Conservation (phyloP, 2,329 filamentous ascomycete genomes). For the Phialophora verrucosa region DNA sequence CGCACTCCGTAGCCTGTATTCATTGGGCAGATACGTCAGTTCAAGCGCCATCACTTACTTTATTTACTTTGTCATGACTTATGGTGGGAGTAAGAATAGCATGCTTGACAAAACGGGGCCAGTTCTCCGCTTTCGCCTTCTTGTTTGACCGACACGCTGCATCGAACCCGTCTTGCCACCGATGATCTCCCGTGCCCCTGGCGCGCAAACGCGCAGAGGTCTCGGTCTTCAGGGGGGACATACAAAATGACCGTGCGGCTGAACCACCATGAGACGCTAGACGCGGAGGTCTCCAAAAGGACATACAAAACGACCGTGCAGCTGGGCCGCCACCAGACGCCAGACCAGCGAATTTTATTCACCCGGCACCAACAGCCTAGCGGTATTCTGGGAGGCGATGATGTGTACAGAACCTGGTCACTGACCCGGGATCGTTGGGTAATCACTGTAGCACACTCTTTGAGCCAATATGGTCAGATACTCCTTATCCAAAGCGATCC, state of each 20-base stretch:
- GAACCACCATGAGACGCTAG: no score
- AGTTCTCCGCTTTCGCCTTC: neutral
- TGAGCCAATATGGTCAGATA: neutral
- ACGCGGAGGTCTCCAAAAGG: no score
- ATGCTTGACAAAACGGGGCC: neutral
- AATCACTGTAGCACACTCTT: neutral
- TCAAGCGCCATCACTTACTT: neutral
- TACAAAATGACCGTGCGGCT: no score
- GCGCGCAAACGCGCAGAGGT: no score
- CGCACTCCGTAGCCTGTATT: no score
- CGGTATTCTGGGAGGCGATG: no score
- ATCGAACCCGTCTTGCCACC: neutral
- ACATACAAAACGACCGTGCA: no score
- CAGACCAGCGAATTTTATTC: neutral
- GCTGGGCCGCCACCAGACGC: no score
- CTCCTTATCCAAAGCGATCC: no score
- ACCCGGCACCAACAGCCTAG: no score
- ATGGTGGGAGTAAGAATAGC: neutral
- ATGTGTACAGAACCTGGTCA: neutral
- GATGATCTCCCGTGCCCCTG: neutral
- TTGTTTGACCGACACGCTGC: neutral
- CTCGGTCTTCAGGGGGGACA: no score
- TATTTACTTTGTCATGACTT: neutral
- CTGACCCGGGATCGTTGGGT: no score
- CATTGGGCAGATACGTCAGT: neutral